phyloP scores from a whole-genome alignment of 306 rosid genomes.

The Parietaria judaica region DNA sequence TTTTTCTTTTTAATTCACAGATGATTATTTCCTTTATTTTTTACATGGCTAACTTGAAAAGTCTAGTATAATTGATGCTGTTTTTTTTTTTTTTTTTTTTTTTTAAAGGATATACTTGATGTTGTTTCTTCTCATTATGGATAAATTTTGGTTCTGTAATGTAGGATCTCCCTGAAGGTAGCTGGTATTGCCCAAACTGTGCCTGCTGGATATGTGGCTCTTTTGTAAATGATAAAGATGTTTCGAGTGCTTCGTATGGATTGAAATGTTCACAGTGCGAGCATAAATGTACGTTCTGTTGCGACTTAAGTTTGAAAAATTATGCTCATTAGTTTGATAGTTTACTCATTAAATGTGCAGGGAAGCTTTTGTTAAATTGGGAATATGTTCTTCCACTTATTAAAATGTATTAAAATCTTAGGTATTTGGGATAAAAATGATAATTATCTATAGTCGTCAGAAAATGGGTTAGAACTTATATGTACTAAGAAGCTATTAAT shows the following conservation, averaged over 20 bases:
- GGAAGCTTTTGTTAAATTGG: too few species aligned
- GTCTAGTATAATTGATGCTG: background rate
- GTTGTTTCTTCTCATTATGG: conserved; percentile 10
- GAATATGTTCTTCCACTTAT: too few species aligned
- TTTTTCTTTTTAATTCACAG: too few species aligned
- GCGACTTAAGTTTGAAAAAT: conserved; percentile 10
- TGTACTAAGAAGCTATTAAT: too few species aligned
- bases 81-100: conserved; percentile 1
- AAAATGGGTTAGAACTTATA: too few species aligned
- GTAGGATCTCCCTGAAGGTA: conserved; percentile 95
- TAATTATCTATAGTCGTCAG: too few species aligned
- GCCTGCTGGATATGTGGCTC: conserved; percentile 79
- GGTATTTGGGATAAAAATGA: too few species aligned
- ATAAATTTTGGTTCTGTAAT: conserved; percentile 22
- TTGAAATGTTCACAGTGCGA: conserved; percentile 86
- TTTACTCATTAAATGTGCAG: too few species aligned
- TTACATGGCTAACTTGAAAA: too few species aligned
- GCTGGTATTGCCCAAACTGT: conserved; percentile 89
- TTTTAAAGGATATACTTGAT: background rate
- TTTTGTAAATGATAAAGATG: conserved; percentile 55
- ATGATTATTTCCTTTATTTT: too few species aligned
- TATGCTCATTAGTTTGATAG: too few species aligned
- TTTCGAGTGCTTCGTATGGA: conserved; percentile 43
- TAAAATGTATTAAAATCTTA: too few species aligned
- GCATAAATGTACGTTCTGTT: conserved; percentile 59